Conservation (phyloP, 2,329 filamentous ascomycete genomes). For the Sclerotiophoma versabilis region DNA sequence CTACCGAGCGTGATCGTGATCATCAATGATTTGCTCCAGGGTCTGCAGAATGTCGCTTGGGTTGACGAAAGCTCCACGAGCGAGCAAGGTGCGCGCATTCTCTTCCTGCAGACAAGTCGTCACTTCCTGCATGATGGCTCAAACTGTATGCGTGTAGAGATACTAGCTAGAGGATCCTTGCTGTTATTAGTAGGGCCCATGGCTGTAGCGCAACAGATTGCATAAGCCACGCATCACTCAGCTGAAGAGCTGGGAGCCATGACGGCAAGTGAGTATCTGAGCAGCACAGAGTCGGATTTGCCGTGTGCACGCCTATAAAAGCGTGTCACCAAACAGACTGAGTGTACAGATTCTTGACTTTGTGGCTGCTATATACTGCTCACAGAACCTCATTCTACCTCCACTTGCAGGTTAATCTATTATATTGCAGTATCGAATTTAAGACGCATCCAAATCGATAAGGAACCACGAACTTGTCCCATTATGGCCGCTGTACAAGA, state of each 20-base stretch:
- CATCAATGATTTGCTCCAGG: neutral
- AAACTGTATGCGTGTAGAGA: neutral
- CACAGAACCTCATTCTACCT: no score
- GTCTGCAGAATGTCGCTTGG: neutral
- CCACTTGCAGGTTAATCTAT: no score
- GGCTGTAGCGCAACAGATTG: neutral
- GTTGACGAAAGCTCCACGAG: neutral
- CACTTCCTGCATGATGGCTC: neutral
- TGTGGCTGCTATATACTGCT: neutral
- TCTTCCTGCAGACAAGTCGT: neutral
- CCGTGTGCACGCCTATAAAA: conserved; percentile 1
- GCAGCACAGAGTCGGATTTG: neutral
- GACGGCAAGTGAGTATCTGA: neutral
- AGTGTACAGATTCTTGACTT: neutral
- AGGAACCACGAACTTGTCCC: no score
- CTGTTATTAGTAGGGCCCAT: neutral
- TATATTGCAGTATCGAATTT: no score
- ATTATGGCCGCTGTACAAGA: conserved; percentile 8
- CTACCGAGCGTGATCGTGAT: neutral
- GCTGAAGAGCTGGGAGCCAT: neutral
- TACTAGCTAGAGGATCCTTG: conserved; percentile 1
- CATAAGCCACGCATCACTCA: conserved; percentile 8
- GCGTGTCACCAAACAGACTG: neutral
- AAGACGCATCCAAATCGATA: no score
- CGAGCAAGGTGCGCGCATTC: neutral